Conservation (phyloP, 2,329 filamentous ascomycete genomes). For the Aspergillus intermedius region DNA sequence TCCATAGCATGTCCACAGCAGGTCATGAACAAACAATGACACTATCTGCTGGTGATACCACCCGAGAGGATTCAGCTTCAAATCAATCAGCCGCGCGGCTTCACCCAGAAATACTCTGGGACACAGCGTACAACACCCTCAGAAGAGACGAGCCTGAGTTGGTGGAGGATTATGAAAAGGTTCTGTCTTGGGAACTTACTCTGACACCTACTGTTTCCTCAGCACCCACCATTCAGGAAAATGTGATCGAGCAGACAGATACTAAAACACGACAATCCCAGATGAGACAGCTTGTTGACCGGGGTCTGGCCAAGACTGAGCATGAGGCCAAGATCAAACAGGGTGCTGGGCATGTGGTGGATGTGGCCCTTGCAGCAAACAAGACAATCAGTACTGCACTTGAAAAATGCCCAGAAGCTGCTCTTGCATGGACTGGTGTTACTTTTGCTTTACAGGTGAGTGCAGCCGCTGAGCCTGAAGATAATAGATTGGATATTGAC, state of each 20-base stretch:
- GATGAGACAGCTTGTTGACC: neutral
- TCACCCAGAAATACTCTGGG: neutral
- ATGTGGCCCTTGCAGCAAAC: too few relatives aligned
- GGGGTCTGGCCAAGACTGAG: neutral
- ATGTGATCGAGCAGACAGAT: neutral
- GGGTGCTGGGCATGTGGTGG: too few relatives aligned
- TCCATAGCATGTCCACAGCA: neutral
- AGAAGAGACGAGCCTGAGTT: neutral
- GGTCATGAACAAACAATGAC: neutral
- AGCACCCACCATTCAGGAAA: neutral
- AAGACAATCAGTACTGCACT: too few relatives aligned
- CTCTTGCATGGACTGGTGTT: slow-evolving; percentile 12
- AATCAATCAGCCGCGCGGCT: neutral
- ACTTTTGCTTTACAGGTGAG: slow-evolving; percentile 30
- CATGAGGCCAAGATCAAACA: too few relatives aligned
- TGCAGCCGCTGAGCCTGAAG: neutral
- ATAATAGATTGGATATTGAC: neutral
- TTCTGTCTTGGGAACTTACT: neutral
- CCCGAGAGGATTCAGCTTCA: neutral
- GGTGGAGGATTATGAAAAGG: neutral
- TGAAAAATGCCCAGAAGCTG: too few relatives aligned
- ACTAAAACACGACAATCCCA: neutral
- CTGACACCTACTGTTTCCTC: neutral
- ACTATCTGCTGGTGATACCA: neutral
- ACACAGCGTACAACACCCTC: neutral